Base-by-base conservation (phyloP, 176 grass and related monocot genomes). In the Olyra latifolia region DNA sequence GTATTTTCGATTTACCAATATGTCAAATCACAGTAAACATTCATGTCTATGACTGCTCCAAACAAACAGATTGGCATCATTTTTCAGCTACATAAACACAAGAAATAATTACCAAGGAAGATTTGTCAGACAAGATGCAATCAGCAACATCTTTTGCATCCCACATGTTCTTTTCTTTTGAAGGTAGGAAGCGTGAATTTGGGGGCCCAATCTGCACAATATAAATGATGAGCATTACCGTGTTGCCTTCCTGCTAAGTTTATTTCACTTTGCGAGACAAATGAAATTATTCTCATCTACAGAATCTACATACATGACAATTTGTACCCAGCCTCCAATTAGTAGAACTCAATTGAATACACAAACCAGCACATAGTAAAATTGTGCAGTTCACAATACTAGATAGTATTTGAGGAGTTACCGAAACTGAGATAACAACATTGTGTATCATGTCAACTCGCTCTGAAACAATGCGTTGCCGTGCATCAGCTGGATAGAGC, bases 391-490 rank as follows among this genome's bases (percentile, higher is more conserved):
- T 69, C 6, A 10, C 16, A 45, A 50, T 80, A 75, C 54, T 8
- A 82, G 23, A 68, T 30, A 82, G 73, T 81, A 35, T 80, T 74
- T 81, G 41, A 85, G 72, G 38, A 78, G 20, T 85, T 98, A 98
- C 95, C 90, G 90, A 98, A 39, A 95, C 95, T 9, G 95, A 93
- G 78, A 98, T 95, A 71, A 98, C 92, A 30, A 91, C 76, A 65
- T 98, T 98, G 45, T 98, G 61, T 69, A 93, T 91, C 88, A 98
- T 95, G 81, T 98, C 95, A 64, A 95, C 85, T 59, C 90, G 90
- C 86, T 98, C 92, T 46, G 92, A 93, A 24, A 98, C 95, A 80
- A 98, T 98, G 49, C 95, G 90, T 74, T 95, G 95, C 38, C 95
- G 81, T 55, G 95, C 95, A 95, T 98, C 90, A 89, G 95, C 95